Conservation (phyloP, 2,329 filamentous ascomycete species). For the Penicillium sp. region DNA sequence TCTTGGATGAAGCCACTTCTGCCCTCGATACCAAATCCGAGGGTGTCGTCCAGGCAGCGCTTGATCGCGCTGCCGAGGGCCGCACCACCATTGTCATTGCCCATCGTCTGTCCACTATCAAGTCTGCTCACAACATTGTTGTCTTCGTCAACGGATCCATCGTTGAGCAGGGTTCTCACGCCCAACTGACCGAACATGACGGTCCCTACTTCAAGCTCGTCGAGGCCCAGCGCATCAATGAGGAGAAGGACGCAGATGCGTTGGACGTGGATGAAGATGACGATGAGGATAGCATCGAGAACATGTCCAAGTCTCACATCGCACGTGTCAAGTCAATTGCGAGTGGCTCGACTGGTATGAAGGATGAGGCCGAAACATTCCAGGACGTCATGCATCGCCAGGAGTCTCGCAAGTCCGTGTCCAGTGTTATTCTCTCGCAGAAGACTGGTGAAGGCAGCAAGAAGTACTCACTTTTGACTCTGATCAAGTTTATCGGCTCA, state of each 20-base stretch:
- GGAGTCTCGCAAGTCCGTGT: constrained; percentile 57
- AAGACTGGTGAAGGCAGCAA: constrained; percentile 50
- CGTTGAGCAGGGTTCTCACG: constrained; percentile 86
- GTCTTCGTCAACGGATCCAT: constrained; percentile 86
- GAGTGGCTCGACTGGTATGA: constrained; percentile 29
- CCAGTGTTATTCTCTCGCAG: constrained; percentile 67
- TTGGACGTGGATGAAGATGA: constrained; percentile 29
- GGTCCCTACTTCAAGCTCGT: constrained; percentile 83
- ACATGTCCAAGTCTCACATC: constrained; percentile 30
- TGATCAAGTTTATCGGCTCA: constrained; percentile 74
- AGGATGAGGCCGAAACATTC: constrained; percentile 28
- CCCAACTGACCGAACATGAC: constrained; percentile 68
- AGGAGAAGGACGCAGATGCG: constrained; percentile 48
- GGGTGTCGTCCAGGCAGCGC: constrained; percentile 86
- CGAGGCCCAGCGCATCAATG: constrained; percentile 77
- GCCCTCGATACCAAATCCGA: constrained; percentile 94
- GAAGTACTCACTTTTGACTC: constrained; percentile 69
- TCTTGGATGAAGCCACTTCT: constrained; percentile 93
- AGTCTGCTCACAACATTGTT: constrained; percentile 90
- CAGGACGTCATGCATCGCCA: constrained; percentile 44
- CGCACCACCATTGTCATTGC: constrained; percentile 96
- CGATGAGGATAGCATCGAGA: constrained; percentile 28
- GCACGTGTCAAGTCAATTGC: constrained; percentile 35
- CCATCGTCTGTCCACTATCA: constrained; percentile 92
- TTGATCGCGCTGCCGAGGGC: constrained; percentile 80